phyloP scores from a whole-genome alignment of 2,329 filamentous ascomycete species.

The Keithomyces neogunnii region DNA sequence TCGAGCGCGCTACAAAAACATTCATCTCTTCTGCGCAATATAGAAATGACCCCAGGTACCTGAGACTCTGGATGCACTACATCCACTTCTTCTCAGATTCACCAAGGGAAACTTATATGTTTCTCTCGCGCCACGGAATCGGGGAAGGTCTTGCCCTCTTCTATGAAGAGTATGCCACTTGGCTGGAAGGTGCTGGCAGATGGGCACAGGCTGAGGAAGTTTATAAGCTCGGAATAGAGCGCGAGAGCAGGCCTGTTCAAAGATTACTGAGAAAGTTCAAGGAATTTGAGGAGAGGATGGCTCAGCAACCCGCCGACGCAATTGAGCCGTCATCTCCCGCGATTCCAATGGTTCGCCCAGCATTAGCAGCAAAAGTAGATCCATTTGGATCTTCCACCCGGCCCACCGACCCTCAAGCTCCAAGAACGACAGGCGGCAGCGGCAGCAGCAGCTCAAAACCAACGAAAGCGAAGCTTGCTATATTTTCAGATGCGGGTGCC shows the following conservation, averaged over 20 bases:
- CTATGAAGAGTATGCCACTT: constrained; percentile 94
- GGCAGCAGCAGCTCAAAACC: constrained; percentile 50
- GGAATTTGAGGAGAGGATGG: constrained; percentile 75
- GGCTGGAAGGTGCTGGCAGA: constrained; percentile 75
- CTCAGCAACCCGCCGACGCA: constrained; percentile 53
- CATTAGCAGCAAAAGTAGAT: constrained; percentile 76
- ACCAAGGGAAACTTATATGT: constrained; percentile 89
- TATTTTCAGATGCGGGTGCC: constrained; percentile 75
- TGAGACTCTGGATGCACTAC: constrained; percentile 91
- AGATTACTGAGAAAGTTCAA: constrained; percentile 81
- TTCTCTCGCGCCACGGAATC: constrained; percentile 78
- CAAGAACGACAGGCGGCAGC: constrained; percentile 38
- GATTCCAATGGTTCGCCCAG: constrained; percentile 72
- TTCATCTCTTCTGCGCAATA: constrained; percentile 83
- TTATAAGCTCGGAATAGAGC: constrained; percentile 81
- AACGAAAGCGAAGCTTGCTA: constrained; percentile 73
- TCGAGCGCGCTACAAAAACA: constrained; percentile 86
- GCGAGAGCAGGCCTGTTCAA: constrained; percentile 74
- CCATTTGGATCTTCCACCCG: constrained; percentile 60
- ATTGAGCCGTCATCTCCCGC: constrained; percentile 76
- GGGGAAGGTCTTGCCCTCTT: constrained; percentile 83
- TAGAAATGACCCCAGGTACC: constrained; percentile 88
- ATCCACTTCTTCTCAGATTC: constrained; percentile 87
- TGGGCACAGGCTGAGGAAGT: constrained; percentile 93
- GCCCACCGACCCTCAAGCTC: constrained; percentile 57